These are phyloP conservation scores for Cercospora sp. DNA, from an alignment of 2,329 filamentous ascomycete species.

Conservation along the genomic window DNA sequence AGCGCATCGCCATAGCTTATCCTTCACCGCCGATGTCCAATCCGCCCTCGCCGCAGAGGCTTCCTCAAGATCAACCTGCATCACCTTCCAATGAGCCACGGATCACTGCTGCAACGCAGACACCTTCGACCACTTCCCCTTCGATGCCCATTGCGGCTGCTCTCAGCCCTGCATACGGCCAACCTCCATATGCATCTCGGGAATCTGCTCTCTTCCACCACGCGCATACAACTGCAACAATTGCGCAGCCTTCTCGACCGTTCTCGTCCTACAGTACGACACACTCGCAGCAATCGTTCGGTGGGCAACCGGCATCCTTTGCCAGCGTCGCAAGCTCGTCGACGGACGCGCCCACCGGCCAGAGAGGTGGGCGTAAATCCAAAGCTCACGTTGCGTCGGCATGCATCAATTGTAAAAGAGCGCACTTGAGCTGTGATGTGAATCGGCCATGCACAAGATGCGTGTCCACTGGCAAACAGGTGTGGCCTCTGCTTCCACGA, in stretches of 20 bases:
- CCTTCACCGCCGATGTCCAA: constrained; percentile 56
- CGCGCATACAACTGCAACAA: neutral
- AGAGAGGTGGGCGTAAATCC: constrained; percentile 33
- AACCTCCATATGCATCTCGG: constrained; percentile 15
- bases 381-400: constrained; percentile 77
- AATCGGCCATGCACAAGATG: constrained; percentile 79
- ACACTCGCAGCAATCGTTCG: constrained; percentile 6
- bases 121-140: constrained; percentile 15
- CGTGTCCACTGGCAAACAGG: constrained; percentile 71
- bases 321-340: constrained; percentile 6
- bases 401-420: constrained; percentile 82
- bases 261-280: constrained; percentile 16
- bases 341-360: constrained; percentile 7
- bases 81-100: constrained; percentile 11
- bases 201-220: neutral
- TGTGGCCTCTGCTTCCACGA: constrained; percentile 36
- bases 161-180: constrained; percentile 13
- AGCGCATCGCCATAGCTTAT: constrained; percentile 36
- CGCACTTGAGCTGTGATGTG: constrained; percentile 68
- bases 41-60: constrained; percentile 46
- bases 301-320: constrained; percentile 3
- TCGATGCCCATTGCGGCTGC: constrained; percentile 26
- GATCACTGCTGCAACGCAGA: constrained; percentile 11
- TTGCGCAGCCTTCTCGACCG: neutral
- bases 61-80: constrained; percentile 22